Conservation (phyloP, 2,329 filamentous ascomycete species). For the Ambrosiella cleistominuta region DNA sequence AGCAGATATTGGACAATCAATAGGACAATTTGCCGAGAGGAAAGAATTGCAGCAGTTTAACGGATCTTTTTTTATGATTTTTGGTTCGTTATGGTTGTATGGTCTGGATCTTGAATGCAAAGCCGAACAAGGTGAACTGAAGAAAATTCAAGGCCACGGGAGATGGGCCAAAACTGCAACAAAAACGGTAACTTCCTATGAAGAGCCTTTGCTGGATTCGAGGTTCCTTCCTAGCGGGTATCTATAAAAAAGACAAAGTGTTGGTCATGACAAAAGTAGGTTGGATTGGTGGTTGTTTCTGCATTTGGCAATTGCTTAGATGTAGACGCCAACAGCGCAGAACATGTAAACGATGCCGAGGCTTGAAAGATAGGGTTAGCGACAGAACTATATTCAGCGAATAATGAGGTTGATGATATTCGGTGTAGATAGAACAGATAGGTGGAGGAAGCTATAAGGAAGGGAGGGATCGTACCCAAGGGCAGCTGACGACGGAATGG, state of each 20-base stretch:
- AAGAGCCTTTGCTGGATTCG: slow-evolving; percentile 17
- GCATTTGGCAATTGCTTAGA: slow-evolving; percentile 30
- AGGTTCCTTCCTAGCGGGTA: not conserved
- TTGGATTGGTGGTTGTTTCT: not conserved
- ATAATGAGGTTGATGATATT: not conserved
- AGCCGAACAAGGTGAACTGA: slow-evolving; percentile 14
- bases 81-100: not conserved
- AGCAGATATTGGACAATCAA: not conserved
- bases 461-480: slow-evolving; percentile 51
- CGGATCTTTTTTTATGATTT: not conserved
- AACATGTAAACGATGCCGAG: slow-evolving; percentile 97
- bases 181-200: slow-evolving; percentile 15
- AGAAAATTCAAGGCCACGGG: slow-evolving; percentile 15
- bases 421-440: not conserved
- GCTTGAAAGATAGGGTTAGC: slow-evolving; percentile 27
- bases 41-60: not conserved
- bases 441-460: not conserved
- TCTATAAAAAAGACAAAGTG: slow-evolving; percentile 17
- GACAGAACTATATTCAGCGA: not conserved
- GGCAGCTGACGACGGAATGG: slow-evolving; percentile 70
- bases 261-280: slow-evolving; percentile 11
- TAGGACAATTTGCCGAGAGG: not conserved
- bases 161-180: not conserved
- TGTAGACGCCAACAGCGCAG: slow-evolving; percentile 95
- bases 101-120: slow-evolving; percentile 13